phyloP scores from a whole-genome alignment of 2,329 filamentous ascomycete genomes.

The Nectriaceae sp. region DNA sequence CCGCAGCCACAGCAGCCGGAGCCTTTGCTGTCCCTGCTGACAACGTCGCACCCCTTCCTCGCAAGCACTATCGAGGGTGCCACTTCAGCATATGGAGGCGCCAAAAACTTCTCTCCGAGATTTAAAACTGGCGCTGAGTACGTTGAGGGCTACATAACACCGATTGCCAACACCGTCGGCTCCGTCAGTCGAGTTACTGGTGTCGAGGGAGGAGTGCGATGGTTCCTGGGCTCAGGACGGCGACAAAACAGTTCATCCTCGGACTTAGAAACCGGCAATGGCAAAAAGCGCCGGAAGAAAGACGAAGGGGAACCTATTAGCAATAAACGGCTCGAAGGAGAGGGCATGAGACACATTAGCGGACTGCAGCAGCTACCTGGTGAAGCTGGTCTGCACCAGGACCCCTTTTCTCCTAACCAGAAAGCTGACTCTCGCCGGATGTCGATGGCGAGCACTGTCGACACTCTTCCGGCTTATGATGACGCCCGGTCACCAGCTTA shows the following conservation, averaged over 20 bases:
- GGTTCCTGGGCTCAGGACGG: conserved; percentile 70
- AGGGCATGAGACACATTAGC: conserved; percentile 30
- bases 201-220: conserved; percentile 82
- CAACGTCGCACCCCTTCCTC: conserved; percentile 83
- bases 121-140: conserved; percentile 91
- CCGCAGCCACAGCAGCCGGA: conserved; percentile 53
- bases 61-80: conserved; percentile 84
- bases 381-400: conserved; percentile 21
- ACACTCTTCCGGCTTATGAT: conserved; percentile 83
- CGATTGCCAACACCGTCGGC: conserved; percentile 83
- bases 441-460: conserved; percentile 67
- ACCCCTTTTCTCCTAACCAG: conserved; percentile 30
- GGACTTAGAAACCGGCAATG: conserved; percentile 48
- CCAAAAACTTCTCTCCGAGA: conserved; percentile 87
- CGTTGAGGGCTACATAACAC: conserved; percentile 84
- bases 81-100: conserved; percentile 80
- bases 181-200: conserved; percentile 83
- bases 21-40: conserved; percentile 82
- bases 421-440: conserved; percentile 49
- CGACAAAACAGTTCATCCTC: conserved; percentile 50
- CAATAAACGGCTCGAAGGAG: conserved; percentile 31
- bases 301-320: conserved; percentile 39
- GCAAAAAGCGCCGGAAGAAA: conserved; percentile 58
- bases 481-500: conserved; percentile 76
- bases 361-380: conserved; percentile 18